Base-by-base conservation (phyloP, 2,329 filamentous ascomycete species). In the Rhynchosporium agropyri region DNA sequence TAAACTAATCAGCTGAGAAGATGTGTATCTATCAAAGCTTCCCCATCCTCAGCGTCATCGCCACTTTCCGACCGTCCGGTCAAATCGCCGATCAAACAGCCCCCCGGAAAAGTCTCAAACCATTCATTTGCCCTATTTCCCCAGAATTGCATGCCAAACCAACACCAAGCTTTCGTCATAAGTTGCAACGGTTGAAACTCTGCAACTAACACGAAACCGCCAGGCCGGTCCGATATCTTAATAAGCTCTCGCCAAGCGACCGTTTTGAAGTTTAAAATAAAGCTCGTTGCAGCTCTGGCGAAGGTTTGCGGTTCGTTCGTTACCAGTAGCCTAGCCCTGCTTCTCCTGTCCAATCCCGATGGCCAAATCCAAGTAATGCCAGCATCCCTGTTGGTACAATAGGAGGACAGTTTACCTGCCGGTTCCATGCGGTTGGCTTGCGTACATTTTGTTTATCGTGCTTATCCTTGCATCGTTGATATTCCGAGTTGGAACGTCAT, bases 201-300 rank as follows among this genome's bases (percentile, higher is more conserved):
- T 42, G 29, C 26, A 46, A 46, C n/a, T 20, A 26, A 54, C 33
- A 42, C 36, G 51, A 40, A 54, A 54, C 51, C 50, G 10, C 43
- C 43, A 10, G 33, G n/a, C 28, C 6, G n/a, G 51, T 54, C 51
- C 36, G 51, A 54, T 54, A 33, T 54, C 40, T 53, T 54, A 28
- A 28, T 10, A 4, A 10, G 15, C 15, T 43, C 12, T 12, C 40
- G 4, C 7, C 13, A 43, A 12, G 43, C 43, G n/a, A 4, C 26
- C 40, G 51, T 40, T 54, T 54, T 10, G 51, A 54, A 42, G 28
- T 54, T 54, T 54, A 42, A 54, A 10, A 20, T 54, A 42, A 54
- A 20, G 36, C 9, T 54, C 15, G 51, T 54, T 54, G 20, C 51
- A 54, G 33, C 33, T 46, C 38, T 54, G 51, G 28, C n/a, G 51